Conservation (phyloP, 371 early-diverging fungal species). For the Parasitella parasitica region DNA sequence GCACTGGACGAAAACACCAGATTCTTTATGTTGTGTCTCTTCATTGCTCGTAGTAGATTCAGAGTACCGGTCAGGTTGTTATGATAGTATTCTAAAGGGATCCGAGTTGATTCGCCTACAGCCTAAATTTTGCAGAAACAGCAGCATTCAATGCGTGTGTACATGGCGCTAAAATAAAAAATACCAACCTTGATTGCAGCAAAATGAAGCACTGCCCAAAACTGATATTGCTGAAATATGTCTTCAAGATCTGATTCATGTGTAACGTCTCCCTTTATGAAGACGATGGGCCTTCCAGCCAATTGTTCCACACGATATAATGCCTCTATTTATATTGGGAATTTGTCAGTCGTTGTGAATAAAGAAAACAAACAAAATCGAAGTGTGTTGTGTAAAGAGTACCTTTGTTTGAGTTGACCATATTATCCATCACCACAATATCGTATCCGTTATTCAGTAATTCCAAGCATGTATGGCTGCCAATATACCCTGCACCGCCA, state of each 20-base stretch:
- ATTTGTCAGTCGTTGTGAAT: background rate
- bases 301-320: slow-evolving; percentile 45
- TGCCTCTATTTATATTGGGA: slow-evolving; percentile 35
- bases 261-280: slow-evolving; percentile 46
- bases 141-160: background rate
- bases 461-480: slow-evolving; percentile 85
- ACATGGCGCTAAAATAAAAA: background rate
- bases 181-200: slow-evolving; percentile 75
- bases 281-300: slow-evolving; percentile 41
- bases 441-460: slow-evolving; percentile 69
- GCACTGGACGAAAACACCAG: slow-evolving; percentile 90
- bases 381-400: background rate
- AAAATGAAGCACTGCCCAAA: slow-evolving; percentile 86
- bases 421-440: slow-evolving; percentile 81
- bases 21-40: slow-evolving; percentile 62
- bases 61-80: slow-evolving; percentile 85
- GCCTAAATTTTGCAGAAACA: slow-evolving; percentile 36
- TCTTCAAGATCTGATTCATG: slow-evolving; percentile 46
- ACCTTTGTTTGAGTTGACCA: slow-evolving; percentile 64
- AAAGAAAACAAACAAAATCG: background rate
- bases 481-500: slow-evolving; percentile 91
- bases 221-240: slow-evolving; percentile 66
- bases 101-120: slow-evolving; percentile 80
- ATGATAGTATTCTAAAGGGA: slow-evolving; percentile 87
- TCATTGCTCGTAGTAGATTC: slow-evolving; percentile 68